Conservation (phyloP, 2,329 filamentous ascomycete species). For the Lasiodiplodia hormozganensis region DNA sequence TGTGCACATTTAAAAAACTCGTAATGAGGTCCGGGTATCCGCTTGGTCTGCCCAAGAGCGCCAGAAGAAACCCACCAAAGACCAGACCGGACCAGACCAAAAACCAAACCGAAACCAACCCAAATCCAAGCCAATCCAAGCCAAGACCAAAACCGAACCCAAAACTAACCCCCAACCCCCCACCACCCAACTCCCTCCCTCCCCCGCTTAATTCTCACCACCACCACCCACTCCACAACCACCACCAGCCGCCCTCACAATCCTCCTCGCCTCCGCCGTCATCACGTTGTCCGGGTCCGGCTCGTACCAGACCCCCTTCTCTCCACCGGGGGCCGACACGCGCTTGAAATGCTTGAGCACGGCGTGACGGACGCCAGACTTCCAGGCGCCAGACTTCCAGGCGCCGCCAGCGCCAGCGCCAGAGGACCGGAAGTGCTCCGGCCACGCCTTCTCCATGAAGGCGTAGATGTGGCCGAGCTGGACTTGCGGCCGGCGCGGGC, state of each 20-base stretch:
- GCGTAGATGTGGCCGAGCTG: background rate
- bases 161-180: background rate
- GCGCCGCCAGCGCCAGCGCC: background rate
- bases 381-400: constrained; percentile 12
- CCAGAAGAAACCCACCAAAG: background rate
- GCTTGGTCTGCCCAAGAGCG: background rate
- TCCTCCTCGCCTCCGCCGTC: background rate
- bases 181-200: no score
- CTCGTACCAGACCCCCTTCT: constrained; percentile 1
- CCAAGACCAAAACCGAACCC: background rate
- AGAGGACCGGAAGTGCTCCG: background rate
- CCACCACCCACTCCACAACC: no score
- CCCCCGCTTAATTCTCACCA: no score
- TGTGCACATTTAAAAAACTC: background rate
- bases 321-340: background rate
- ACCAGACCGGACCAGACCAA: background rate
- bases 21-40: no score
- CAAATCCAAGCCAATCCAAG: background rate
- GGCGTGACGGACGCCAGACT: constrained; percentile 9
- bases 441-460: background rate
- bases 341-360: background rate
- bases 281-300: background rate
- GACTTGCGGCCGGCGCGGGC: background rate
- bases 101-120: background rate
- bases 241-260: background rate